Evolutionary conservation across 495 filamentous ascomycete genomes (phyloP).

Genomic region (Letharia lupina): DNA sequence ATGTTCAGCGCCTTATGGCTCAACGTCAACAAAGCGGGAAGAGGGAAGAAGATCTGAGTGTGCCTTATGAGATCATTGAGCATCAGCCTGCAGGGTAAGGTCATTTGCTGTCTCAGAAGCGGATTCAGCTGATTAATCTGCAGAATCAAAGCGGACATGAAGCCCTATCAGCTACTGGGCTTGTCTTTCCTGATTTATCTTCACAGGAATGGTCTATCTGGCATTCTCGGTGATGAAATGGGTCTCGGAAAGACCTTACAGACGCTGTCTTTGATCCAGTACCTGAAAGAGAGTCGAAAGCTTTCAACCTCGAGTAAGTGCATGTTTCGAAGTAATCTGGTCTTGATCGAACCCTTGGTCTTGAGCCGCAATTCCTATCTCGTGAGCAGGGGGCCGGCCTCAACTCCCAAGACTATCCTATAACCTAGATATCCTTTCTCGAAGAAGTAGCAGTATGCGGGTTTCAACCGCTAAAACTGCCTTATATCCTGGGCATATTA

Average conservation of each 20-base stretch:
- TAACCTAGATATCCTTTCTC: too few relatives aligned
- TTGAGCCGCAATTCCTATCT: too few relatives aligned
- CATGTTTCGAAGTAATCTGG: too few relatives aligned
- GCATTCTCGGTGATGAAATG: constrained; percentile 56
- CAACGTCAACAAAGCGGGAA: constrained; percentile 14
- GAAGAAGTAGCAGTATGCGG: too few relatives aligned
- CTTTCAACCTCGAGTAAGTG: constrained; percentile 18
- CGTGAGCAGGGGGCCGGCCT: too few relatives aligned
- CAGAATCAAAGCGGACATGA: constrained; percentile 45
- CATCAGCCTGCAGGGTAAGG: constrained; percentile 43
- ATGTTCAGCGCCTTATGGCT: constrained; percentile 40
- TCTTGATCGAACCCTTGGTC: too few relatives aligned
- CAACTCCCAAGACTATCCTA: too few relatives aligned
- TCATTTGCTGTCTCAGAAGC: not conserved
- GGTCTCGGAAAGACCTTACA: constrained; percentile 57
- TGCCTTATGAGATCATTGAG: constrained; percentile 40
- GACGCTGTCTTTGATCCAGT: constrained; percentile 49
- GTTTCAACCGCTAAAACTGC: too few relatives aligned
- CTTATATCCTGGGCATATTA: too few relatives aligned
- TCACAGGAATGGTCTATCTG: constrained; percentile 49
- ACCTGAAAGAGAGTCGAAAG: constrained; percentile 35
- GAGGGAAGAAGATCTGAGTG: constrained; percentile 12
- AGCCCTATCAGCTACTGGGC: constrained; percentile 55
- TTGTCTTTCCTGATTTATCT: constrained; percentile 54
- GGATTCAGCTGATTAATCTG: constrained; percentile 9